phyloP scores from a whole-genome alignment of 768 basidiomycete genomes.

The Hirschioporus abietinus region DNA sequence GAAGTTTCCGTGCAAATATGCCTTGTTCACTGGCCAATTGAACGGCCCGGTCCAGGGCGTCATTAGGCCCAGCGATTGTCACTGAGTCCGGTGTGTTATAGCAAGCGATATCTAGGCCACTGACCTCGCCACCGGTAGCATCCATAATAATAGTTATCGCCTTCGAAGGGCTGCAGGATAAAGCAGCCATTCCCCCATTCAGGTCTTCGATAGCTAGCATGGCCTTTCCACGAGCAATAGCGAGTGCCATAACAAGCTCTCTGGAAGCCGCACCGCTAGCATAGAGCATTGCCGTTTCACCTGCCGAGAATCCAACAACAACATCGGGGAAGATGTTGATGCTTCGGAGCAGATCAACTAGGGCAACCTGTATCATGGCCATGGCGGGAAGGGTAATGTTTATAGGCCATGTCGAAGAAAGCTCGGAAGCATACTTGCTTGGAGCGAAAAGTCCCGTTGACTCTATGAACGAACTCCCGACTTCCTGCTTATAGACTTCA shows the following conservation, averaged over 20 bases:
- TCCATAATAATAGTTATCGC: conserved; percentile 24
- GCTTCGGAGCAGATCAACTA: conserved; percentile 34
- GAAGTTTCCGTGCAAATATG: conserved; percentile 32
- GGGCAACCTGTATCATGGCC: conserved; percentile 40
- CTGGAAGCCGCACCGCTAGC: conserved; percentile 37
- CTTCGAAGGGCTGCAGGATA: conserved; percentile 27
- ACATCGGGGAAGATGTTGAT: conserved; percentile 33
- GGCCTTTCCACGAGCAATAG: conserved; percentile 36
- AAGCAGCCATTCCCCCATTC: conserved; percentile 41
- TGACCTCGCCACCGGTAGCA: conserved; percentile 15
- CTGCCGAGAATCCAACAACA: conserved; percentile 44
- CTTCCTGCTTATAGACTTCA: conserved; percentile 22
- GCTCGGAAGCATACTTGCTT: conserved; percentile 7
- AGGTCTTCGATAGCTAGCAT: conserved; percentile 28
- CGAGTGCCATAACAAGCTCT: conserved; percentile 37
- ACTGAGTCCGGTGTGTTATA: conserved; percentile 35
- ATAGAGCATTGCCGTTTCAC: conserved; percentile 40
- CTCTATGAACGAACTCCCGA: conserved; percentile 31
- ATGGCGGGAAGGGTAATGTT: conserved; percentile 35
- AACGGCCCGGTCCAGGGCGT: conserved; percentile 26
- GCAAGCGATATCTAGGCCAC: conserved; percentile 34
- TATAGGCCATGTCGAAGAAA: conserved; percentile 26
- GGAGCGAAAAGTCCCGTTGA: conserved; percentile 32
- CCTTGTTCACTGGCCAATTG: conserved; percentile 22
- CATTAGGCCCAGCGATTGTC: conserved; percentile 29